Conservation (phyloP, 805 yeast genomes). For the Candida oleophila region DNA sequence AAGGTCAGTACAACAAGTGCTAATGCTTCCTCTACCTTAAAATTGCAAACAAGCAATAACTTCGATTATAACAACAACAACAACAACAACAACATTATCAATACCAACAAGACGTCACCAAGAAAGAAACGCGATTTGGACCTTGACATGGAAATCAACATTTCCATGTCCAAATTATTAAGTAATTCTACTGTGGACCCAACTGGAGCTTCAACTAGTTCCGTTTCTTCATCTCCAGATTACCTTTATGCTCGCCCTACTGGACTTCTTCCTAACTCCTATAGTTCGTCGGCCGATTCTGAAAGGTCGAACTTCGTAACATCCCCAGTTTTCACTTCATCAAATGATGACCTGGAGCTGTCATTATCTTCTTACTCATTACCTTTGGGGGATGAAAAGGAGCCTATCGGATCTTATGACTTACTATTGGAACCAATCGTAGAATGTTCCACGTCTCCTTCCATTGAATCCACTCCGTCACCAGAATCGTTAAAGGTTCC, state of each 20-base stretch:
- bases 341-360: conserved; percentile 6
- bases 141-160: conserved; percentile 43
- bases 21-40: background rate
- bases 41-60: conserved; percentile 5
- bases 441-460: conserved; percentile 27
- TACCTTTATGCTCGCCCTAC: background rate
- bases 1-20: background rate
- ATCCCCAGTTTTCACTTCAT: conserved; percentile 7
- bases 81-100: conserved; percentile 6
- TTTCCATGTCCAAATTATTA: conserved; percentile 44
- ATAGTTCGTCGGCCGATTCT: conserved; percentile 43
- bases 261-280: conserved; percentile 5
- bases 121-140: conserved; percentile 14
- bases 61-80: conserved; percentile 6
- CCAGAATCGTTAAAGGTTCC: conserved; percentile 6
- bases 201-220: conserved; percentile 4
- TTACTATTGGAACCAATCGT: conserved; percentile 27
- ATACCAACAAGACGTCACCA: conserved; percentile 1
- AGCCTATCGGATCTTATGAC: conserved; percentile 4
- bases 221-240: conserved; percentile 2
- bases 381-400: conserved; percentile 4
- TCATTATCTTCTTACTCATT: conserved; percentile 5
- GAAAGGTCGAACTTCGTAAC: conserved; percentile 27
- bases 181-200: background rate
- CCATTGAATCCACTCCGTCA: conserved; percentile 20